phyloP scores from a whole-genome alignment of 768 basidiomycete genomes.

The Clavaria fumosa region DNA sequence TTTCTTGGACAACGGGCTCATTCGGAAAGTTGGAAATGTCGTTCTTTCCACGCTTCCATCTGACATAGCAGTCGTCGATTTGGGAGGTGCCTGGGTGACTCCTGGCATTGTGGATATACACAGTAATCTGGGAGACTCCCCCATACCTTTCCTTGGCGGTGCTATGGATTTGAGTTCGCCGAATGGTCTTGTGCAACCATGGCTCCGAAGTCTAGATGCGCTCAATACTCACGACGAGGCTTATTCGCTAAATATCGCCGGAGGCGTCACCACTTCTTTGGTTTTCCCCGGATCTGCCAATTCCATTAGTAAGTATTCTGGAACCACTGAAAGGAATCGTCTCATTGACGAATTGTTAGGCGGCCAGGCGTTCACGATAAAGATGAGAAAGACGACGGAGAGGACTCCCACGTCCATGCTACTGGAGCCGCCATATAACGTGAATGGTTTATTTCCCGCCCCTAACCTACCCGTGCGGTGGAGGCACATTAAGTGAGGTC shows the following conservation, averaged over 20 bases:
- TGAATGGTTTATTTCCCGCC: conserved; percentile 28
- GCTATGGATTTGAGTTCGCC: conserved; percentile 39
- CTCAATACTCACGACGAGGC: conserved; percentile 66
- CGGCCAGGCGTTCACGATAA: conserved; percentile 76
- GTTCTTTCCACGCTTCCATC: conserved; percentile 11
- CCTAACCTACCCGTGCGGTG: conserved; percentile 29
- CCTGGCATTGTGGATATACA: conserved; percentile 43
- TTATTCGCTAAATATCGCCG: conserved; percentile 46
- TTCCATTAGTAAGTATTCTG: conserved; percentile 30
- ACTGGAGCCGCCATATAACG: conserved; percentile 51
- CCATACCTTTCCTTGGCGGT: conserved; percentile 18
- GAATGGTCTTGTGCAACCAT: conserved; percentile 29
- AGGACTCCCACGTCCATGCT: conserved; percentile 60
- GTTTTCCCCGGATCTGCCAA: conserved; percentile 61
- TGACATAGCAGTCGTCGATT: conserved; percentile 40
- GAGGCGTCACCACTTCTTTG: conserved; percentile 67
- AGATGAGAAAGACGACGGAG: conserved; percentile 57
- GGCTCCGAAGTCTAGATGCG: conserved; percentile 57
- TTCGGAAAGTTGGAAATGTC: conserved; percentile 42
- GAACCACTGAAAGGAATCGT: not conserved
- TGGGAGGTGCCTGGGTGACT: conserved; percentile 59
- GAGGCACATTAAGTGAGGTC: conserved; percentile 57
- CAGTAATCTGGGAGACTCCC: conserved; percentile 33
- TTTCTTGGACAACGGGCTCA: conserved; percentile 52
- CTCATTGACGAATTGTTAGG: conserved; percentile 22